These are phyloP conservation scores for Termitomyces sp. DNA, from an alignment of 768 basidiomycete genomes.

Conservation along the genomic window DNA sequence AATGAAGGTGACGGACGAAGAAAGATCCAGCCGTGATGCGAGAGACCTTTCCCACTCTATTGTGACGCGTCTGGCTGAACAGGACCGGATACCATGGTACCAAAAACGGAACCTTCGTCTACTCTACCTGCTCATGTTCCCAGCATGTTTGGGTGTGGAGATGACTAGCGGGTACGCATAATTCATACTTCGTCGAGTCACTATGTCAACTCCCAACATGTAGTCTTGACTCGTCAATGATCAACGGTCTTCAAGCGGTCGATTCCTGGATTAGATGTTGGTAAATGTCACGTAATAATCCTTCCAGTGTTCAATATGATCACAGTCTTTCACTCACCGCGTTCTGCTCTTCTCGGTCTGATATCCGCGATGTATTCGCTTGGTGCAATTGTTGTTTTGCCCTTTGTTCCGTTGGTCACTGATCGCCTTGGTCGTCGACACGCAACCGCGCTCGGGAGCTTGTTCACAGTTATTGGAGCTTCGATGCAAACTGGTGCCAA, in stretches of 20 bases:
- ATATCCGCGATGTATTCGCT: conserved; percentile 57
- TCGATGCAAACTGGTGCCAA: conserved; percentile 38
- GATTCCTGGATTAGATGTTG: conserved; percentile 51
- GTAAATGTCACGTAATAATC: conserved; percentile 3
- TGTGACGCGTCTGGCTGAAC: conserved; percentile 32
- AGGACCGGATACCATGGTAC: conserved; percentile 58
- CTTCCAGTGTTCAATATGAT: neutral
- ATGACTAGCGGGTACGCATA: conserved; percentile 50
- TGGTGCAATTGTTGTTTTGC: conserved; percentile 49
- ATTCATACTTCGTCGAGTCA: neutral
- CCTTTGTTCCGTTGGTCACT: conserved; percentile 45
- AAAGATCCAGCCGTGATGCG: neutral
- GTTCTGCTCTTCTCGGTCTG: conserved; percentile 46
- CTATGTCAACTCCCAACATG: neutral
- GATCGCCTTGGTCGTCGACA: conserved; percentile 45
- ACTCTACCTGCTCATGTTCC: conserved; percentile 49
- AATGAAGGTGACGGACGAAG: neutral
- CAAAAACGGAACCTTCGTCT: conserved; percentile 51
- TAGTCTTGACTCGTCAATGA: conserved; percentile 58
- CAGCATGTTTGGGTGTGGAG: conserved; percentile 57
- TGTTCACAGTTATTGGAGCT: conserved; percentile 45
- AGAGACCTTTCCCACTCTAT: conserved; percentile 21
- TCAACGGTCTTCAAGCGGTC: conserved; percentile 59
- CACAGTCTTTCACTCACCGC: conserved; percentile 49
- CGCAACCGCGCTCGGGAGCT: conserved; percentile 47